phyloP scores from a whole-genome alignment of 805 yeast genomes.

The Hanseniaspora occidentalis region DNA sequence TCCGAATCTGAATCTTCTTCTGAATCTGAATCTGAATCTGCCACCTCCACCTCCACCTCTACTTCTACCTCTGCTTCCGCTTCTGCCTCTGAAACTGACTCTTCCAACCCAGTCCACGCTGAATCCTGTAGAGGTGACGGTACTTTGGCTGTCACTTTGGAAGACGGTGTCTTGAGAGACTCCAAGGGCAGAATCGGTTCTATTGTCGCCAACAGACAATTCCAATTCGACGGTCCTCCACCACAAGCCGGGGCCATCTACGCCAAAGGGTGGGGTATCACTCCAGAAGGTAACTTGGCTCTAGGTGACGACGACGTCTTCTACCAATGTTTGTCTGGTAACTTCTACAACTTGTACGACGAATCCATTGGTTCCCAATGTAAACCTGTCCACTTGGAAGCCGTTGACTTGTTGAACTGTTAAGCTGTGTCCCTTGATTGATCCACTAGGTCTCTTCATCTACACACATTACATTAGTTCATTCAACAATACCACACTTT shows the following conservation, averaged over 20 bases:
- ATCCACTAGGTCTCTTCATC: too few species aligned
- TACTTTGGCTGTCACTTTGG: constrained; percentile 39
- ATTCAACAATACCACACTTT: not conserved
- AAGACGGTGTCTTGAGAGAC: constrained; percentile 37
- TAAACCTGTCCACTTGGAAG: constrained; percentile 38
- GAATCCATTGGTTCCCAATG: constrained; percentile 42
- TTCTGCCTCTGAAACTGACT: constrained; percentile 16
- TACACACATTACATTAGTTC: too few species aligned
- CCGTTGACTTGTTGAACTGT: constrained; percentile 34
- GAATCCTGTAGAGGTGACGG: constrained; percentile 29
- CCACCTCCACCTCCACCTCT: constrained; percentile 21
- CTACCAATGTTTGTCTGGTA: constrained; percentile 56
- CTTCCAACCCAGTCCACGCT: constrained; percentile 10
- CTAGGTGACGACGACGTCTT: constrained; percentile 42
- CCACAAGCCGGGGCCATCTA: constrained; percentile 56
- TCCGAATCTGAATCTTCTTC: constrained; percentile 10
- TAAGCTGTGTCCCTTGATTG: constrained; percentile 9
- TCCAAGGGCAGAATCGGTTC: constrained; percentile 49
- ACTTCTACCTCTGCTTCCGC: constrained; percentile 21
- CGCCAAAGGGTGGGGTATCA: constrained; percentile 48
- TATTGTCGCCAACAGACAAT: constrained; percentile 60
- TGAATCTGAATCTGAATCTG: constrained; percentile 7
- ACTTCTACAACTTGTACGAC: constrained; percentile 57
- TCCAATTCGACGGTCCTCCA: constrained; percentile 66
- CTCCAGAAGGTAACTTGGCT: constrained; percentile 41